Base-by-base conservation (phyloP, 2,329 filamentous ascomycete genomes). In the Leptographium galeiforme region DNA sequence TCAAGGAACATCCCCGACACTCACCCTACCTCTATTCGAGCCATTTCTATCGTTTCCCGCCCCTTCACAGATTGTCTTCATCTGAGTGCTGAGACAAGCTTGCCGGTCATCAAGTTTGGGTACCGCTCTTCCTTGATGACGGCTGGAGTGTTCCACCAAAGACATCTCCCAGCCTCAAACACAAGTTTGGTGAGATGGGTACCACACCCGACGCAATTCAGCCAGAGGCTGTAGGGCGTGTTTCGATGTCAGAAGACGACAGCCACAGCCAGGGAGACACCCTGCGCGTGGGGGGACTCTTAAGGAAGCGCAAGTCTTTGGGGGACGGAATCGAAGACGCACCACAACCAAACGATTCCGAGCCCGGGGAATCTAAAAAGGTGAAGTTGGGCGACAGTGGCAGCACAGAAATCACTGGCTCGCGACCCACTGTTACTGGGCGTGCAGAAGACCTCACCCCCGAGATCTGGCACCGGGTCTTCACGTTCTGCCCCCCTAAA, bases 391-490 rank as follows among this genome's bases (percentile, higher is more conserved):
- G 53, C 30, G 39, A 56, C 43, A 13, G 38, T 14, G 18, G 12
- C 36, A 18, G 13, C 2, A 8, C 10, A 6, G 13, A 18, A 4
- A 13, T 14, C 2, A 11, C 39, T 14, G 16, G 13, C 12, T 39
- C 39, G 6, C 33, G 18, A 16, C n/a, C 10, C n/a, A 14, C 6
- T n/a, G n/a, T 12, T 18, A 16, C 47, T 40, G 14, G 10, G 44
- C 61, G 66, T 54, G 59, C 55, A 53, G 66, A 61, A 52, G 49
- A 67, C 58, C 70, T 83, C 54, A 77, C 81, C 62, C 70, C 73
- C 60, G 78, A 82, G 67, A 69, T 86, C 62, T 87, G 84, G 83
- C 83, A 87, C 63, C 75, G 77, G 63, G 72, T 87, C 61, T 86
- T 88, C 66, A 76, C 75, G 61, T 82, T 80, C 64, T 76, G 81